Conservation (phyloP, 768 basidiomycete genomes). For the Imleria badia region DNA sequence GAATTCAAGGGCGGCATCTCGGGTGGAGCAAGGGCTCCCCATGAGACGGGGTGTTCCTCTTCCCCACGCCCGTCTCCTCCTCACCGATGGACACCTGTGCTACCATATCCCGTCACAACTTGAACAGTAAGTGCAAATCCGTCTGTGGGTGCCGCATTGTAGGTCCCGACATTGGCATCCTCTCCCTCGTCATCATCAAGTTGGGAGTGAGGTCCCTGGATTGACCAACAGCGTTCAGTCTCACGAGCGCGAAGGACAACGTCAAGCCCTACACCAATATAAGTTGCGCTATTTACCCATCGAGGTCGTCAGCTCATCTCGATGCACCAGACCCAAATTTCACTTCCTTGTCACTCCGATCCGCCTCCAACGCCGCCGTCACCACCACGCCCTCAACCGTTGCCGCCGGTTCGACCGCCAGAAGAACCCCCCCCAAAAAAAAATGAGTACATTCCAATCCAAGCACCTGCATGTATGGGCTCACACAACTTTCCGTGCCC, state of each 20-base stretch:
- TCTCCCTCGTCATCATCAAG: slow-evolving; percentile 93
- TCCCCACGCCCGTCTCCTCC: slow-evolving; percentile 87
- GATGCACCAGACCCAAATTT: slow-evolving; percentile 70
- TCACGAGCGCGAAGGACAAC: slow-evolving; percentile 76
- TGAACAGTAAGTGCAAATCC: slow-evolving; percentile 98
- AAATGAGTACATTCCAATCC: slow-evolving; percentile 64
- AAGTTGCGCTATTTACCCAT: slow-evolving; percentile 33
- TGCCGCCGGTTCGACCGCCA: slow-evolving; percentile 86
- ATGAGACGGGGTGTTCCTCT: slow-evolving; percentile 99
- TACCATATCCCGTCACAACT: slow-evolving; percentile 88
- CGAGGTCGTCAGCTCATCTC: neutral
- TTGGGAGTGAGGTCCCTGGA: slow-evolving; percentile 83
- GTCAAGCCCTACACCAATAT: slow-evolving; percentile 98
- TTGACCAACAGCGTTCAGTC: slow-evolving; percentile 88
- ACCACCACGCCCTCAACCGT: slow-evolving; percentile 84
- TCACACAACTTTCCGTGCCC: slow-evolving; percentile 40
- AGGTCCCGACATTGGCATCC: slow-evolving; percentile 92
- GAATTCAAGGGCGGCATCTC: too few relatives aligned
- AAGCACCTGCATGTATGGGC: neutral
- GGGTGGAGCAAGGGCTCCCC: too few relatives aligned
- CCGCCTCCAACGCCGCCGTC: slow-evolving; percentile 95
- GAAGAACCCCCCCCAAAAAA: slow-evolving; percentile 99
- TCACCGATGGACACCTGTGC: slow-evolving; percentile 96
- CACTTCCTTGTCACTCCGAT: slow-evolving; percentile 91
- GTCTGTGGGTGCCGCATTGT: slow-evolving; percentile 99